These are phyloP conservation scores for Pogostemon cablin DNA, from an alignment of 257 asterid genomes.

Conservation along the genomic window DNA sequence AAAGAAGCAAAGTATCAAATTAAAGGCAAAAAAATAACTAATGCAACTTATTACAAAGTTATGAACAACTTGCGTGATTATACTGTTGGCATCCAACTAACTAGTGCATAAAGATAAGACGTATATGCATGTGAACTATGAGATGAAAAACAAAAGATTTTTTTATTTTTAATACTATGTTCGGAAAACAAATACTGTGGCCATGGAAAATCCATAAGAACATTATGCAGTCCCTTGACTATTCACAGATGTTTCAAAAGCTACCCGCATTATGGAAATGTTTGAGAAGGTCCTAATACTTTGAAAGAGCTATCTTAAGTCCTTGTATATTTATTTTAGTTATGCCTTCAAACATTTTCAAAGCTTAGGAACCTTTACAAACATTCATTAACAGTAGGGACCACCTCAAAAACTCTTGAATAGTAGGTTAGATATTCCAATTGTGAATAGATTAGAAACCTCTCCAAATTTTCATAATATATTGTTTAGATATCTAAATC, in stretches of 20 bases:
- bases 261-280: not conserved
- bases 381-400: too few species aligned
- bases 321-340: too few species aligned
- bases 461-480: too few species aligned
- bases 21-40: slow-evolving; percentile 17
- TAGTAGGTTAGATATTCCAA: too few species aligned
- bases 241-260: not conserved
- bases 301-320: not conserved
- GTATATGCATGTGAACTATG: not conserved
- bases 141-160: not conserved
- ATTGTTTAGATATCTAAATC: too few species aligned
- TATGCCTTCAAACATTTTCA: too few species aligned
- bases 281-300: not conserved
- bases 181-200: not conserved
- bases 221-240: not conserved
- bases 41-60: not conserved
- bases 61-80: not conserved
- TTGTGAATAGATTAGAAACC: too few species aligned
- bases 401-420: too few species aligned
- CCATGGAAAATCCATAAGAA: not conserved
- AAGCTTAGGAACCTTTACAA: too few species aligned
- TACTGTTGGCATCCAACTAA: slow-evolving; percentile 1
- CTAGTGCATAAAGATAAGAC: not conserved
- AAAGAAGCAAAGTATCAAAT: slow-evolving; percentile 14
- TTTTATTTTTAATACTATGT: not conserved